Evolutionary conservation across 306 rosid species (phyloP).

Genomic region (Quillaja saponaria): DNA sequence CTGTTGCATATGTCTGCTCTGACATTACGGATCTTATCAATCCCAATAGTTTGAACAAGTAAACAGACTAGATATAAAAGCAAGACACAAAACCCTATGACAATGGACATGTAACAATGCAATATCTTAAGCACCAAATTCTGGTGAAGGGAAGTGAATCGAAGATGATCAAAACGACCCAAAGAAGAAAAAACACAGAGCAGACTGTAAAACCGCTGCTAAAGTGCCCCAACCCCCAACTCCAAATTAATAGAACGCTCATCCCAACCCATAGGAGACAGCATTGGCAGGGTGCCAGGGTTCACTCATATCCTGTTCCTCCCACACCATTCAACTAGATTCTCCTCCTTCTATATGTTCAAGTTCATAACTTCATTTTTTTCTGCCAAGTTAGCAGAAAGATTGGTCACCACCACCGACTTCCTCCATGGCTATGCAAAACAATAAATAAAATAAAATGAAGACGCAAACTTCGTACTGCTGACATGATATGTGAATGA

Average conservation of each 20-base stretch:
- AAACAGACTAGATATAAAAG: conserved; percentile 31
- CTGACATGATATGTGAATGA: conserved; percentile 51
- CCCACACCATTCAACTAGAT: conserved; percentile 34
- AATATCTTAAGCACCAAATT: conserved; percentile 38
- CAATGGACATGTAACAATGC: conserved; percentile 39
- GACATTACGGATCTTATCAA: conserved; percentile 25
- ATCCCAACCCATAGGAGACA: conserved; percentile 30
- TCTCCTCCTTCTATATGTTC: conserved; percentile 28
- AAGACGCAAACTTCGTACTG: conserved; percentile 48
- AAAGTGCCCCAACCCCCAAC: conserved; percentile 41
- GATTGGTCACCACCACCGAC: conserved; percentile 54
- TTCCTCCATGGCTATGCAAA: conserved; percentile 61
- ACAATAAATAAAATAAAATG: conserved; percentile 36
- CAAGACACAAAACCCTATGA: conserved; percentile 30
- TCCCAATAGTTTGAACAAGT: conserved; percentile 32
- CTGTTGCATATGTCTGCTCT: conserved; percentile 24
- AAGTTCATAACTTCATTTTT: background rate
- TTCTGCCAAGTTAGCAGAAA: conserved; percentile 84
- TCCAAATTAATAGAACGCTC: conserved; percentile 35
- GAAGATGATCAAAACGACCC: conserved; percentile 13
- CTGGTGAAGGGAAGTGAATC: conserved; percentile 23
- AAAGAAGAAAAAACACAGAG: conserved; percentile 30
- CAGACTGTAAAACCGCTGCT: conserved; percentile 44
- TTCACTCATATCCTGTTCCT: conserved; percentile 36
- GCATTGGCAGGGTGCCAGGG: conserved; percentile 39